Conservation (phyloP, 2,329 filamentous ascomycete species). For the Beauveria australis region DNA sequence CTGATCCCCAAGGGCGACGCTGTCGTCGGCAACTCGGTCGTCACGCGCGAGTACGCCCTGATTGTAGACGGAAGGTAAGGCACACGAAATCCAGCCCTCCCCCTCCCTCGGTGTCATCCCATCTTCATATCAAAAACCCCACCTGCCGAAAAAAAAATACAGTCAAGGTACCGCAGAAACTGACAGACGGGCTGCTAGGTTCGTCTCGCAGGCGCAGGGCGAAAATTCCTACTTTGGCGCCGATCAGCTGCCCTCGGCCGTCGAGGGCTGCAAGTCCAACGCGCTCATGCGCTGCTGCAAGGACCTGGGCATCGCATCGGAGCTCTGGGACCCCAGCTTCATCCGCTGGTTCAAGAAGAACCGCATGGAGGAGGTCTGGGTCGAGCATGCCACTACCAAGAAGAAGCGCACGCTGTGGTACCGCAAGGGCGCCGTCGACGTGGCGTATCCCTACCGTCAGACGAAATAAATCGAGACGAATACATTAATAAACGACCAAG, state of each 20-base stretch:
- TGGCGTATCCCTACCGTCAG: conserved; percentile 53
- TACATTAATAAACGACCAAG: background rate
- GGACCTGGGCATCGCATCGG: conserved; percentile 86
- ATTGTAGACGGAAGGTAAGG: conserved; percentile 77
- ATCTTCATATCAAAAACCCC: no score
- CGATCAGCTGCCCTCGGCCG: conserved; percentile 85
- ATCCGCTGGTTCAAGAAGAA: conserved; percentile 73
- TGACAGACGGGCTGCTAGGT: conserved; percentile 39
- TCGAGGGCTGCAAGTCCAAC: conserved; percentile 96
- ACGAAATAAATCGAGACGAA: conserved; percentile 10
- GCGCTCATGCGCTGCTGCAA: conserved; percentile 98
- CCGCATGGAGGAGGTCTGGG: conserved; percentile 73
- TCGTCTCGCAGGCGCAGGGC: conserved; percentile 85
- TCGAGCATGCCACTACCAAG: conserved; percentile 79
- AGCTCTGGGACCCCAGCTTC: conserved; percentile 93
- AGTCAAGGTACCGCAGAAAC: no score
- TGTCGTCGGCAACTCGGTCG: conserved; percentile 70
- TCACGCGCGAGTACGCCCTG: conserved; percentile 88
- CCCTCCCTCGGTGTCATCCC: background rate
- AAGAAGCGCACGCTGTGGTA: conserved; percentile 84
- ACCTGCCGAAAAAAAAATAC: no score
- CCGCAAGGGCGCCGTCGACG: conserved; percentile 66
- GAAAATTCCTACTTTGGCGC: conserved; percentile 90
- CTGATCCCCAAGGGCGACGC: conserved; percentile 80
- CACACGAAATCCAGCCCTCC: background rate